Conservation (phyloP, 192 early-diverging fungal species). For the Phlyctochytrium planicorne region DNA sequence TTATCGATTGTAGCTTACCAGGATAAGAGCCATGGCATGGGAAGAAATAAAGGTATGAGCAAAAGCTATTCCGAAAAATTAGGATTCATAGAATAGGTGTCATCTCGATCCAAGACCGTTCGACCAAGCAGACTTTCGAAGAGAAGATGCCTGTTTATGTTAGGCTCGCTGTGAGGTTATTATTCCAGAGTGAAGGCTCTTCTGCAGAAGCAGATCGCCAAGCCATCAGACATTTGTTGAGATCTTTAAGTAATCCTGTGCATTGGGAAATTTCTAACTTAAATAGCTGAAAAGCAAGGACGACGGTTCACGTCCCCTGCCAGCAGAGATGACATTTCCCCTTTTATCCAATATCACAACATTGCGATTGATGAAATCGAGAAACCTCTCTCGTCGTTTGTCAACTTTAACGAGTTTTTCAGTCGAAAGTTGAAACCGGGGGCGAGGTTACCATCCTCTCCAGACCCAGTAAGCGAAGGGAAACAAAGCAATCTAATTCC, state of each 20-base stretch:
- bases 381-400: background rate
- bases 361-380: slow-evolving; percentile 60
- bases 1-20: slow-evolving; percentile 60
- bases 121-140: slow-evolving; percentile 68
- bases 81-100: too few relatives aligned
- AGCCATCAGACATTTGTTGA: slow-evolving; percentile 37
- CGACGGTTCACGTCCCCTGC: slow-evolving; percentile 65
- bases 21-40: slow-evolving; percentile 53
- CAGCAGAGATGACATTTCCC: slow-evolving; percentile 62
- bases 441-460: slow-evolving; percentile 45
- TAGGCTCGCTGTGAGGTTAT: slow-evolving; percentile 73
- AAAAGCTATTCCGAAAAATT: too few relatives aligned
- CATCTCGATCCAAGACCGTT: too few relatives aligned
- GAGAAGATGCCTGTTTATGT: slow-evolving; percentile 79
- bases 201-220: slow-evolving; percentile 5
- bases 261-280: slow-evolving; percentile 49
- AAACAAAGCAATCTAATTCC: background rate
- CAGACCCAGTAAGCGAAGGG: slow-evolving; percentile 26
- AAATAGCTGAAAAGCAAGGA: slow-evolving; percentile 61
- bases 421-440: slow-evolving; percentile 74
- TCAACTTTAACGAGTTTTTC: slow-evolving; percentile 84
- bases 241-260: slow-evolving; percentile 32
- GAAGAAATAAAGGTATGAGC: slow-evolving; percentile 46
- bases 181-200: slow-evolving; percentile 63
- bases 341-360: slow-evolving; percentile 72